Percentiles rank a stretch among this genome's conserved stretches.
Evolutionary conservation across 2,329 filamentous ascomycete species (phyloP).

Genomic region (Trichophyton verrucosum): DNA sequence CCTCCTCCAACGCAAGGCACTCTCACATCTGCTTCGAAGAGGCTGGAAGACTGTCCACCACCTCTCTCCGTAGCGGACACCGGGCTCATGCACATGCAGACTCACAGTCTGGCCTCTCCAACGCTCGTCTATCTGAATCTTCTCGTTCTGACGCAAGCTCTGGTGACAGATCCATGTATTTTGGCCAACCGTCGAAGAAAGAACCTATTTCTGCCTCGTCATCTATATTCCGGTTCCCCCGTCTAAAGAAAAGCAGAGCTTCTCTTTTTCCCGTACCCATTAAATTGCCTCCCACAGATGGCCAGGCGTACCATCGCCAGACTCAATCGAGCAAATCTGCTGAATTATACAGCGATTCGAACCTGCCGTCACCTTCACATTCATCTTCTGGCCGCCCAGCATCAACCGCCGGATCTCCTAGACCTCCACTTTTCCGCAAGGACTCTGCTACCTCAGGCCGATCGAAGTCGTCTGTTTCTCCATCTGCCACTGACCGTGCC

Average conservation of each 20-base stretch:
- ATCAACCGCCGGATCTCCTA: constrained; percentile 33
- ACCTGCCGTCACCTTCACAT: constrained; percentile 39
- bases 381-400: constrained; percentile 41
- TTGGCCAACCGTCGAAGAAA: constrained; percentile 47
- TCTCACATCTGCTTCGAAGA: constrained; percentile 51
- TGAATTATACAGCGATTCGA: constrained; percentile 21
- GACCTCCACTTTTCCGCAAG: constrained; percentile 42
- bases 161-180: constrained; percentile 50
- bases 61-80: constrained; percentile 44
- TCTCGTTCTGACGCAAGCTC: constrained; percentile 80
- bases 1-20: constrained; percentile 22
- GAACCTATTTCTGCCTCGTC: constrained; percentile 52
- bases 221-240: constrained; percentile 69
- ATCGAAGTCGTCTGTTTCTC: constrained; percentile 49
- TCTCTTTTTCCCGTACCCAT: constrained; percentile 82
- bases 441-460: constrained; percentile 53
- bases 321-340: constrained; percentile 13
- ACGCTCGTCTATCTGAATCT: constrained; percentile 60
- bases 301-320: constrained; percentile 14
- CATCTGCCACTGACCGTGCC: constrained; percentile 44
- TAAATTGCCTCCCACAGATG: constrained; percentile 44
- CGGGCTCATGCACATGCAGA: constrained; percentile 42
- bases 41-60: constrained; percentile 39
- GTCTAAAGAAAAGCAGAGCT: constrained; percentile 61
- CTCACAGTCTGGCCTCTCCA: neutral